phyloP scores from a whole-genome alignment of 176 grass and related monocot species.

The Aegilops sharonensis region DNA sequence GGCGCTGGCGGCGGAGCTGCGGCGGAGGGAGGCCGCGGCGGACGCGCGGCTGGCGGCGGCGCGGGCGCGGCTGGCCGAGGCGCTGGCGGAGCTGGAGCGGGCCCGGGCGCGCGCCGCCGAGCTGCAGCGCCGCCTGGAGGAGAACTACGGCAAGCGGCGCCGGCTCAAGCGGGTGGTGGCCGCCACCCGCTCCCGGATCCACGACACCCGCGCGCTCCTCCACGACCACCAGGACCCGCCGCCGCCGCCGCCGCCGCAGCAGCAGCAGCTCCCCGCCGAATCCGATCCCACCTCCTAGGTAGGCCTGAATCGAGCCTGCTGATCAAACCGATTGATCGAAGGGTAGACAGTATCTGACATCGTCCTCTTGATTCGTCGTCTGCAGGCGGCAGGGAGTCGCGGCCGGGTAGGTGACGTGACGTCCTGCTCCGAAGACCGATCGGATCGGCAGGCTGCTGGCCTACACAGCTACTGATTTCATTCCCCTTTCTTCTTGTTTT shows the following conservation, averaged over 20 bases:
- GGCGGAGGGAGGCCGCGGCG: conserved; percentile 31
- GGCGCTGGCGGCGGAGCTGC: conserved; percentile 25
- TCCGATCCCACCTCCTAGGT: conserved; percentile 13
- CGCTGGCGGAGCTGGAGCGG: conserved; percentile 50
- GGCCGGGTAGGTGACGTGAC: not conserved
- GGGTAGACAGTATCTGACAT: not conserved
- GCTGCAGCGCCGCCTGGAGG: conserved; percentile 47
- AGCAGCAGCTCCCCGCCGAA: not conserved
- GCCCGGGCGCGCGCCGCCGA: conserved; percentile 54
- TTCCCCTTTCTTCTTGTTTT: not conserved
- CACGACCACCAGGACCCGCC: not conserved
- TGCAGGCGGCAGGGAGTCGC: conserved; percentile 29
- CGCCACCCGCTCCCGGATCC: conserved; percentile 38
- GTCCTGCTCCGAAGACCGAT: not conserved
- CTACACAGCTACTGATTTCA: not conserved
- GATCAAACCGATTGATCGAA: not conserved
- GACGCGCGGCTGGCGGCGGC: conserved; percentile 58
- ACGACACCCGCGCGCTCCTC: conserved; percentile 32
- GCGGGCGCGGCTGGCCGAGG: conserved; percentile 44
- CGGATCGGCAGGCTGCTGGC: not conserved
- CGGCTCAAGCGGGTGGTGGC: conserved; percentile 31
- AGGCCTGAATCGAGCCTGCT: not conserved
- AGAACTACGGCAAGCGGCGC: conserved; percentile 54
- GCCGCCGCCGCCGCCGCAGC: too few species aligned
- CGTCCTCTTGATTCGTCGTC: not conserved